These are phyloP conservation scores for Hura crepitans DNA, from an alignment of 441 rosid species.

Conservation along the genomic window DNA sequence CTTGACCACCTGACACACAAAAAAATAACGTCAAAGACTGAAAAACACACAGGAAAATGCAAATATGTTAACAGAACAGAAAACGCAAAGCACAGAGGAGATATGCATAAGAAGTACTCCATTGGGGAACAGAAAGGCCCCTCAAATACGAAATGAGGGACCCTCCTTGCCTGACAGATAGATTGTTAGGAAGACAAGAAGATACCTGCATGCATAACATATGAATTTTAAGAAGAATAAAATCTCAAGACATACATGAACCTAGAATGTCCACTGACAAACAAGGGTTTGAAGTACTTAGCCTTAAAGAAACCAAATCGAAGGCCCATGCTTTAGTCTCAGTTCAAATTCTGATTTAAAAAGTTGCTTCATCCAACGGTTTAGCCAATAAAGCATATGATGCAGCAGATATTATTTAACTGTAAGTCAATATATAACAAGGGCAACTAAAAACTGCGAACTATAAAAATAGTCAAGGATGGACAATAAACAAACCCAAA, in stretches of 20 bases:
- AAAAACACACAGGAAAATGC: conserved; percentile 18
- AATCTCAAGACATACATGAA: conserved; percentile 50
- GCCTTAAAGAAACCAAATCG: conserved; percentile 89
- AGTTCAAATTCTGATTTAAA: conserved; percentile 84
- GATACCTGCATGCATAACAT: conserved; percentile 98
- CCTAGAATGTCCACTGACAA: conserved; percentile 73
- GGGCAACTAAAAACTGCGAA: conserved; percentile 57
- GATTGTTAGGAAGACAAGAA: conserved; percentile 91
- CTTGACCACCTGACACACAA: conserved; percentile 68
- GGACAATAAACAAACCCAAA: conserved; percentile 36
- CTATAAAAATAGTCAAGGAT: conserved; percentile 30
- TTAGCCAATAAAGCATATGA: conserved; percentile 94
- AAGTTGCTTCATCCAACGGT: conserved; percentile 97
- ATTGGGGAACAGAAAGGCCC: conserved; percentile 82
- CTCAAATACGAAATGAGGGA: conserved; percentile 75
- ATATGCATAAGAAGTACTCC: conserved; percentile 87
- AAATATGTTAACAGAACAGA: conserved; percentile 23
- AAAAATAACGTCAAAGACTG: conserved; percentile 25
- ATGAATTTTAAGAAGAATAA: conserved; percentile 52
- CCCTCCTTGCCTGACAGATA: conserved; percentile 92
- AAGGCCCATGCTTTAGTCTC: conserved; percentile 91
- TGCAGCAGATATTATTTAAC: conserved; percentile 92
- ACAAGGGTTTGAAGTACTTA: conserved; percentile 89
- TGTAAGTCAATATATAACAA: conserved; percentile 71
- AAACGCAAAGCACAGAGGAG: conserved; percentile 53